Evolutionary conservation across 176 grass and related monocot species (phyloP), one percentile per base, ranked within the genome.

Genomic region (Oryza glumipatula): DNA sequence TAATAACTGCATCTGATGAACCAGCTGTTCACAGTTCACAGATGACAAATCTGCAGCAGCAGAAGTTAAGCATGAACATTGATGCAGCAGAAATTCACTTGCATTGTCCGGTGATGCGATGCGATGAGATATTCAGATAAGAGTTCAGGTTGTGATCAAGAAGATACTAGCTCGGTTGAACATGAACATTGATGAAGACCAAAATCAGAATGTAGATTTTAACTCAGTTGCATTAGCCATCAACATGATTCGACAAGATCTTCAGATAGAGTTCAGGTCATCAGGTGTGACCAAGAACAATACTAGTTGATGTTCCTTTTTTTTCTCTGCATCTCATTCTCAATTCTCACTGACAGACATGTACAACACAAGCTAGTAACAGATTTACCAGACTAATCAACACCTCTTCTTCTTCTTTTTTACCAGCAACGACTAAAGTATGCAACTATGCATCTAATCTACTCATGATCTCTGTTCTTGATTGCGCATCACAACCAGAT

Each of bases 241-340:
- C 21, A 58, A 58, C 6, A 52, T 52, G 49, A 6, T 52, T 14
- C 14, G 13, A 51, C 3, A 76, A 76, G 38, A 65, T 78, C 3
- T 28, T 22, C 49, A 56, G 74, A 61, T 39, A 61, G 60, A 47
- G 64, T 19, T 19, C 11, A 12, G n/a, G n/a, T n/a, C n/a, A n/a
- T n/a, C n/a, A n/a, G 77, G 19, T 48, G 56, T n/a, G 56, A 60
- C 32, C 17, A 48, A 30, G 36, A 47, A 21, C 41, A 11, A 13
- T 67, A 11, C 61, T 79, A 79, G 13, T 64, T 12, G 61, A 66
- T 67, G 8, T n/a, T 68, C 12, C 9, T 68, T 79, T 68, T 68
- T 79, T 5, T 80, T 48, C 6, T 65, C 77, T 49, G 21, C 65
- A 80, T 49, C 5, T 12, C 63, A 67, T 60, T 76, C 28, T 76